These are phyloP conservation scores for Arthrobotrys pseudoclavata DNA, from an alignment of 2,329 filamentous ascomycete species.

Conservation along the genomic window DNA sequence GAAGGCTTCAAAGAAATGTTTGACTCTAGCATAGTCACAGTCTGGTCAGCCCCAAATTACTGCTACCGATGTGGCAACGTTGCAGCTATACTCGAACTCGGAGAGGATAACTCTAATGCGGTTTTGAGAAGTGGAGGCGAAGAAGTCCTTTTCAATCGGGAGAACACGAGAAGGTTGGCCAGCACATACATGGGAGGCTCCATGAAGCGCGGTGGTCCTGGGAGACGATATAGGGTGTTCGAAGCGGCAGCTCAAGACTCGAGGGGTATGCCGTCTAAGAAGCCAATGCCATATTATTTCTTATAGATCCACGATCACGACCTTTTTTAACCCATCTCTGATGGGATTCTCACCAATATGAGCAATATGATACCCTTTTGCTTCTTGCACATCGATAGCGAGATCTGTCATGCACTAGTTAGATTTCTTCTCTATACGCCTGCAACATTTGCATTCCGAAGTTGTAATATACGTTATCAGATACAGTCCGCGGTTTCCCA, in stretches of 20 bases:
- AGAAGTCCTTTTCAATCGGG: slow-evolving; percentile 72
- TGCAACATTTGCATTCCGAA: slow-evolving; percentile 33
- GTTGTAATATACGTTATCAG: slow-evolving; percentile 32
- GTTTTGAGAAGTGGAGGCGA: slow-evolving; percentile 80
- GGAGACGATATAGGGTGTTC: slow-evolving; percentile 92
- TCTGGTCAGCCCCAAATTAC: slow-evolving; percentile 98
- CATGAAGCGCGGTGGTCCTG: slow-evolving; percentile 75
- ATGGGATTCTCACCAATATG: slow-evolving; percentile 29
- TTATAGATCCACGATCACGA: slow-evolving; percentile 67
- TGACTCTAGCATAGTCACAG: slow-evolving; percentile 92
- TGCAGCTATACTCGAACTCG: slow-evolving; percentile 91
- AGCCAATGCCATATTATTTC: slow-evolving; percentile 97
- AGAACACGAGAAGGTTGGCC: slow-evolving; percentile 65
- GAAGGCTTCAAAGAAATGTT: slow-evolving; percentile 99
- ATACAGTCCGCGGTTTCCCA: not conserved
- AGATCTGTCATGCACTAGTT: slow-evolving; percentile 28
- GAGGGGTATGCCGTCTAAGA: slow-evolving; percentile 98
- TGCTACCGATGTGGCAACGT: slow-evolving; percentile 97
- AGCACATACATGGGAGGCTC: slow-evolving; percentile 68
- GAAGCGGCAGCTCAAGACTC: slow-evolving; percentile 96
- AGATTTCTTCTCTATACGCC: slow-evolving; percentile 3
- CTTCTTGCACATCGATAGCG: not conserved
- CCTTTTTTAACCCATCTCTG: slow-evolving; percentile 8
- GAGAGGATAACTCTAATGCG: slow-evolving; percentile 81
- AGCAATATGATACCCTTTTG: slow-evolving; percentile 55